Percentiles rank a stretch among this genome's conserved stretches.
These are phyloP conservation scores for Bisporella sp. DNA, from an alignment of 2,329 filamentous ascomycete genomes.

Conservation along the genomic window DNA sequence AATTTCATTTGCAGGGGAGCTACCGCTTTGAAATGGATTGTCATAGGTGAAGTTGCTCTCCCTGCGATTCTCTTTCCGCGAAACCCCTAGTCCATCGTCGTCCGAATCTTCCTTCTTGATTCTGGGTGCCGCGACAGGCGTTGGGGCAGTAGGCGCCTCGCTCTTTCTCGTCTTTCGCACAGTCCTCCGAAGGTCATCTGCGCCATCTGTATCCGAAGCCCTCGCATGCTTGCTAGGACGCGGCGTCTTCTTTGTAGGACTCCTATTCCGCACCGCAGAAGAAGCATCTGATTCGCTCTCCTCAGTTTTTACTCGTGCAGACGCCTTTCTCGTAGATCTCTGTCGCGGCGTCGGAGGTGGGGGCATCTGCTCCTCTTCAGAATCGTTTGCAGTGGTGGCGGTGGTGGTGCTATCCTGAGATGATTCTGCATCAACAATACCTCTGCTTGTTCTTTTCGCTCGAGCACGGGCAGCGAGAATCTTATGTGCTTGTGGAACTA, in stretches of 20 bases:
- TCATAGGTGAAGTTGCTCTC: slow-evolving; percentile 75
- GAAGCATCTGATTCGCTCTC: slow-evolving; percentile 8
- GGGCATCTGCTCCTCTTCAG: slow-evolving; percentile 48
- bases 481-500: slow-evolving; percentile 71
- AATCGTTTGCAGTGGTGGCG: slow-evolving; percentile 17
- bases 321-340: slow-evolving; percentile 47
- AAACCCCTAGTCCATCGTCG: slow-evolving; percentile 30
- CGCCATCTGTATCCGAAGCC: slow-evolving; percentile 43
- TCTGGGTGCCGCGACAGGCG: slow-evolving; percentile 29
- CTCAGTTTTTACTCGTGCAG: slow-evolving; percentile 35
- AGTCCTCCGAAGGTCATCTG: slow-evolving; percentile 34
- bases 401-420: slow-evolving; percentile 47
- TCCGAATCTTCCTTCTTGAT: slow-evolving; percentile 47
- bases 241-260: slow-evolving; percentile 46
- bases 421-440: slow-evolving; percentile 64
- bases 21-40: slow-evolving; percentile 89
- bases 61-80: slow-evolving; percentile 20
- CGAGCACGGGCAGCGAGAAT: slow-evolving; percentile 68
- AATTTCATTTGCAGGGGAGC: slow-evolving; percentile 52
- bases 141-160: slow-evolving; percentile 28
- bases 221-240: slow-evolving; percentile 45
- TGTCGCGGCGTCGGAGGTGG: slow-evolving; percentile 46
- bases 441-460: slow-evolving; percentile 79
- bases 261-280: not conserved
- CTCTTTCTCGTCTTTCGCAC: slow-evolving; percentile 45